These are phyloP conservation scores for Colletotrichum magnum DNA, from an alignment of 2,329 filamentous ascomycete species.

Conservation along the genomic window DNA sequence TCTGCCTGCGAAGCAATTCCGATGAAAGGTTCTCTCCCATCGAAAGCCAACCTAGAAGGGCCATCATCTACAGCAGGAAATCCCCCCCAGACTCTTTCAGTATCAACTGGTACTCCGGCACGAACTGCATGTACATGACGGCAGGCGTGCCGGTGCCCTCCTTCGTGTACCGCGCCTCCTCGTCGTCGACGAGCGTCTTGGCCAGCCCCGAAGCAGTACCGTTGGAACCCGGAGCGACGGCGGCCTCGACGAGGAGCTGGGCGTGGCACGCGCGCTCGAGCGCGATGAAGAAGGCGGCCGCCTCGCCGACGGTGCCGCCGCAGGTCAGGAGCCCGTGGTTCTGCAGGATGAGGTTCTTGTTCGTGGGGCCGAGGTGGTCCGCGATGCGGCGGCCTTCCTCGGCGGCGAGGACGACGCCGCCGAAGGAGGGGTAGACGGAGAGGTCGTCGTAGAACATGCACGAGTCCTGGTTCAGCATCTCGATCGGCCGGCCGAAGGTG, in stretches of 20 bases:
- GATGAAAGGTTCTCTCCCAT: too few relatives aligned
- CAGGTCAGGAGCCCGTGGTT: constrained; percentile 81
- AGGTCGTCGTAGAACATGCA: constrained; percentile 74
- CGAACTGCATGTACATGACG: constrained; percentile 54
- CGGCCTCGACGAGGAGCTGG: constrained; percentile 77
- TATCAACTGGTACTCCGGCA: constrained; percentile 49
- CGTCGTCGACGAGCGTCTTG: constrained; percentile 56
- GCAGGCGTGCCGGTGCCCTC: constrained; percentile 44
- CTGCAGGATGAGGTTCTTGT: constrained; percentile 73
- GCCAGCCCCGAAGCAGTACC: constrained; percentile 44
- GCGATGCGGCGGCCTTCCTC: constrained; percentile 76
- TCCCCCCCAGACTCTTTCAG: constrained; percentile 49
- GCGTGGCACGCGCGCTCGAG: constrained; percentile 78
- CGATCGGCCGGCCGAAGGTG: constrained; percentile 71
- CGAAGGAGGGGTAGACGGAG: constrained; percentile 71
- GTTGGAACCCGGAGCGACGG: constrained; percentile 48
- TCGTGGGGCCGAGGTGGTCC: constrained; percentile 67
- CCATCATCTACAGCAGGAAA: constrained; percentile 44
- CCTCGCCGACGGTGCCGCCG: constrained; percentile 78
- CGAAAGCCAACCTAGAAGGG: too few relatives aligned
- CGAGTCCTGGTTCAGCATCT: constrained; percentile 78
- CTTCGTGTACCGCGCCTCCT: constrained; percentile 55
- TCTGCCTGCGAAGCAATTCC: too few relatives aligned
- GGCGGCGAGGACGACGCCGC: constrained; percentile 66
- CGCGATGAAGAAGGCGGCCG: constrained; percentile 76